phyloP scores from a whole-genome alignment of 371 early-diverging fungal genomes.

The Mortierella sp. region DNA sequence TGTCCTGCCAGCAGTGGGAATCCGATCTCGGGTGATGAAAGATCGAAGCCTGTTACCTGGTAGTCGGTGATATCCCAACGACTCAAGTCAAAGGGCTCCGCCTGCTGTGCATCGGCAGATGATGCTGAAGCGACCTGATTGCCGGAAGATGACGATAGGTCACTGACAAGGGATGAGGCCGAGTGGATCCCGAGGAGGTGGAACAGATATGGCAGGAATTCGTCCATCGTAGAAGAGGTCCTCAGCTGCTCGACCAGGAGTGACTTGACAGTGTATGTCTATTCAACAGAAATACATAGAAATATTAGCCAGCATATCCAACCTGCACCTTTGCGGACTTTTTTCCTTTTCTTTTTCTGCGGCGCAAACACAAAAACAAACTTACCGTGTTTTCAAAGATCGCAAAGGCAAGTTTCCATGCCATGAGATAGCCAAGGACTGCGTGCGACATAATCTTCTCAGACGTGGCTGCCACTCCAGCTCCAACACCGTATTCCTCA shows the following conservation, averaged over 20 bases:
- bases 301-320: neutral
- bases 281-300: slow-evolving; percentile 5
- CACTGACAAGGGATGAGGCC: slow-evolving; percentile 24
- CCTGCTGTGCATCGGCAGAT: slow-evolving; percentile 14
- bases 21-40: slow-evolving; percentile 61
- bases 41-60: slow-evolving; percentile 66
- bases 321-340: too few relatives aligned
- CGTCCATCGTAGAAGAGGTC: slow-evolving; percentile 61
- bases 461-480: slow-evolving; percentile 38
- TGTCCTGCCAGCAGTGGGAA: slow-evolving; percentile 78
- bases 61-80: slow-evolving; percentile 78
- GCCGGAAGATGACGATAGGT: slow-evolving; percentile 6
- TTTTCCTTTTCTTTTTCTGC: too few relatives aligned
- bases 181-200: slow-evolving; percentile 73
- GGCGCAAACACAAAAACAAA: too few relatives aligned
- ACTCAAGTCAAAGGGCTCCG: slow-evolving; percentile 73
- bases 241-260: slow-evolving; percentile 73
- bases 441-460: slow-evolving; percentile 52
- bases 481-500: slow-evolving; percentile 46
- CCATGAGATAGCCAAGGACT: slow-evolving; percentile 74
- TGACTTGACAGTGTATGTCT: slow-evolving; percentile 84
- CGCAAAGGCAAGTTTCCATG: slow-evolving; percentile 81
- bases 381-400: slow-evolving; percentile 86
- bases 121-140: slow-evolving; percentile 19
- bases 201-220: slow-evolving; percentile 72